These are phyloP conservation scores for Phylloporus scabripes DNA, from an alignment of 768 basidiomycete genomes.

Conservation along the genomic window DNA sequence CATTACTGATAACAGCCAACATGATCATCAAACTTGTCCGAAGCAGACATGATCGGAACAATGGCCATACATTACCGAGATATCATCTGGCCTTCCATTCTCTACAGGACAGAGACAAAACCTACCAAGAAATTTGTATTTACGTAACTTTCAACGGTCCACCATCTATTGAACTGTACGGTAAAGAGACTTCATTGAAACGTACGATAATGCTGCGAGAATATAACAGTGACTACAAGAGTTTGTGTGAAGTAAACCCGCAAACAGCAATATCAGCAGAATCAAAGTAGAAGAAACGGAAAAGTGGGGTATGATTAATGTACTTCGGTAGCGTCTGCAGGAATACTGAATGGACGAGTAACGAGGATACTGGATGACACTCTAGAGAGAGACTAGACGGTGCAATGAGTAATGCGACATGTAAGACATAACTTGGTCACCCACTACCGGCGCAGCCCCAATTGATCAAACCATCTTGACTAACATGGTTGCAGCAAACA, in stretches of 20 bases:
- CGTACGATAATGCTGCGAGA: neutral
- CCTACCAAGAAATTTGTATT: neutral
- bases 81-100: too few species aligned
- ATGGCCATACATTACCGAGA: too few species aligned
- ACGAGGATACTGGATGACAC: neutral
- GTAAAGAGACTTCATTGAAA: neutral
- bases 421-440: neutral
- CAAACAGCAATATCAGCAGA: neutral
- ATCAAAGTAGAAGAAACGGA: neutral
- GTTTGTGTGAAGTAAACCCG: neutral
- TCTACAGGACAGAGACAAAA: too few species aligned
- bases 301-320: conserved; percentile 16
- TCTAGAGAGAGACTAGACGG: conserved; percentile 18
- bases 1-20: too few species aligned
- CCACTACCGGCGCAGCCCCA: conserved; percentile 38
- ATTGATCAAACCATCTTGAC: conserved; percentile 32
- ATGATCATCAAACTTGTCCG: too few species aligned
- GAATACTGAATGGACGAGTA: conserved; percentile 20
- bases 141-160: neutral
- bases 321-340: neutral
- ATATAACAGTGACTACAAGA: neutral
- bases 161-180: neutral
- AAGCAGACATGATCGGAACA: too few species aligned
- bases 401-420: neutral
- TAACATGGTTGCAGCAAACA: conserved; percentile 38